Conservation (phyloP, 176 grass and related monocot genomes). For the Carex myosuroides region DNA sequence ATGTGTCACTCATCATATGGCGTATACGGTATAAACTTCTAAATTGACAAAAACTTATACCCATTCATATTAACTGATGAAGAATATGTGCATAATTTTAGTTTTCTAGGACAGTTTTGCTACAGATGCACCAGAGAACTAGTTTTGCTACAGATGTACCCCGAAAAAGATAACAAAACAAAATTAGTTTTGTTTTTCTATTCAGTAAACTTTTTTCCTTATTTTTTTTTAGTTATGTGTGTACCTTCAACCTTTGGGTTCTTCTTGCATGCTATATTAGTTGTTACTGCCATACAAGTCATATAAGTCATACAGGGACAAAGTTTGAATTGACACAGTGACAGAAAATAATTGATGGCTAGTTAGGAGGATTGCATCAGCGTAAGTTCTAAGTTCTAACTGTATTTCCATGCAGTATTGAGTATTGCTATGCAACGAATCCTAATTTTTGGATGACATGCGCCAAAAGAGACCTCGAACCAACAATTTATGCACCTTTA, state of each 20-base stretch:
- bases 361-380: conserved; percentile 12
- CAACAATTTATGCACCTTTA: too few species aligned
- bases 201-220: not conserved
- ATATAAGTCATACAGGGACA: not conserved
- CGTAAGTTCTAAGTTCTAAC: too few species aligned
- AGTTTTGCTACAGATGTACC: not conserved
- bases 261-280: not conserved
- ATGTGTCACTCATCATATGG: not conserved
- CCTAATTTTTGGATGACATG: too few species aligned
- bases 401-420: too few species aligned
- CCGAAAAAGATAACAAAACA: not conserved
- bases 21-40: not conserved
- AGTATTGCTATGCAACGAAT: too few species aligned
- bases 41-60: not conserved
- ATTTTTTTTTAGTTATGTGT: not conserved
- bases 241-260: not conserved
- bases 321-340: conserved; percentile 14
- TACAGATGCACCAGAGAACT: not conserved
- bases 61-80: not conserved
- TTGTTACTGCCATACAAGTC: not conserved
- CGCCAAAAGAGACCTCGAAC: too few species aligned
- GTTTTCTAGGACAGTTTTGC: not conserved
- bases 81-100: not conserved
- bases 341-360: conserved; percentile 9
- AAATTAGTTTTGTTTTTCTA: not conserved